Conservation (phyloP, 2,329 filamentous ascomycete species). For the Canariomyces notabilis region DNA sequence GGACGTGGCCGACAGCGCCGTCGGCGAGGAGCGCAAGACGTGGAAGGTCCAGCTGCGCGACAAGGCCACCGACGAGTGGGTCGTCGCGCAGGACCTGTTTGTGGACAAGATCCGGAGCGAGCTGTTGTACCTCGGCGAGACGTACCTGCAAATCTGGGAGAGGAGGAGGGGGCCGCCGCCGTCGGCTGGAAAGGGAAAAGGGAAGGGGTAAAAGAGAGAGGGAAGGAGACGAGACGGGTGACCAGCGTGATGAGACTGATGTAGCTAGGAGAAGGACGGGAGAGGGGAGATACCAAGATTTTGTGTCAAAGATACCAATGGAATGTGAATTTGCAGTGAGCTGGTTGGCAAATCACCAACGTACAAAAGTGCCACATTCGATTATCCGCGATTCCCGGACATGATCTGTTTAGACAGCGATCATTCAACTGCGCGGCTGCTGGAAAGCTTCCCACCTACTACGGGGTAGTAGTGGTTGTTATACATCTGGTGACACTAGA, state of each 20-base stretch:
- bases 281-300: conserved; percentile 8
- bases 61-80: conserved; percentile 78
- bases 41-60: conserved; percentile 92
- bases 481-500: too few species aligned
- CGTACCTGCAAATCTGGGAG: conserved; percentile 96
- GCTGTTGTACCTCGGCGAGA: conserved; percentile 86
- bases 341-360: too few species aligned
- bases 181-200: conserved; percentile 35
- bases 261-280: background rate
- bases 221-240: background rate
- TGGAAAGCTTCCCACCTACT: too few species aligned
- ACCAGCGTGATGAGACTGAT: background rate
- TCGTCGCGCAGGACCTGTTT: conserved; percentile 88
- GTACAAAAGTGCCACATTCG: too few species aligned
- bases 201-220: conserved; percentile 14
- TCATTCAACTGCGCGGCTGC: too few species aligned
- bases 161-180: conserved; percentile 53
- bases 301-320: too few species aligned
- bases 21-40: conserved; percentile 74
- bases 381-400: too few species aligned
- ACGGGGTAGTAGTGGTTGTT: too few species aligned
- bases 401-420: too few species aligned
- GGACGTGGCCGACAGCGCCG: conserved; percentile 73
- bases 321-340: too few species aligned
- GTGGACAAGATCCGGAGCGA: conserved; percentile 87